Base-by-base conservation (phyloP, 768 basidiomycete species). In the Lactarius evosmus region DNA sequence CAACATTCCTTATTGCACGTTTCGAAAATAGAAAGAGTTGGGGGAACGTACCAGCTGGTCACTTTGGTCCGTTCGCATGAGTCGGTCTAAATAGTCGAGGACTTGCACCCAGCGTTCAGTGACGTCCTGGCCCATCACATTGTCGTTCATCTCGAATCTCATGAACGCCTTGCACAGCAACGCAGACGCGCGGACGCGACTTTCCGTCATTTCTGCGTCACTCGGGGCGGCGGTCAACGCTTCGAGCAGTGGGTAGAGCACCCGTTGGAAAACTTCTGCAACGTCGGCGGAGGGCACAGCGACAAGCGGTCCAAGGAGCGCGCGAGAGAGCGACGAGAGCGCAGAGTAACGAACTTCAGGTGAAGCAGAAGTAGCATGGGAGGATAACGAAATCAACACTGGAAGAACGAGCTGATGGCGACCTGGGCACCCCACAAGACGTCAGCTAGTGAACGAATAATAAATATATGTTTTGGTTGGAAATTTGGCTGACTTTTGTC, bases 91-190 rank as follows among this genome's bases (percentile, higher is more conserved):
- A 60, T 92, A 78, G 71, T 96, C 95, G 61, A 99, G 76, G 16
- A 98, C 88, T 69, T 88, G 85, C 67, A 95, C 87, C 91, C 96
- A 98, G 49, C 95, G 72, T 32, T 89, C 79, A 38, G 85, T 79
- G 55, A 91, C 84, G 72, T 92, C 86, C 17, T 82, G 78, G 12
- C 75, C 77, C 66, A 82, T 79, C 52, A 78, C 46, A 22, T 55
- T 83, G 60, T 93, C 87, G 14, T 88, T 83, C 46, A 93, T 80
- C 67, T 94, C 89, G 63, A 94, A 90, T 69, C 96, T 93, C 83
- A 98, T 89, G 77, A 99, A 98, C 12, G 87, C 85, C 77, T 97
- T 97, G 82, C 95, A 97, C 36, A 97, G 79, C 61, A 98, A 76
- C n/a, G 89, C 91, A 32, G 88, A 89, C 4, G 91, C 95, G 32